phyloP scores from a whole-genome alignment of 306 rosid species.

The Fragaria nilgerrensis region DNA sequence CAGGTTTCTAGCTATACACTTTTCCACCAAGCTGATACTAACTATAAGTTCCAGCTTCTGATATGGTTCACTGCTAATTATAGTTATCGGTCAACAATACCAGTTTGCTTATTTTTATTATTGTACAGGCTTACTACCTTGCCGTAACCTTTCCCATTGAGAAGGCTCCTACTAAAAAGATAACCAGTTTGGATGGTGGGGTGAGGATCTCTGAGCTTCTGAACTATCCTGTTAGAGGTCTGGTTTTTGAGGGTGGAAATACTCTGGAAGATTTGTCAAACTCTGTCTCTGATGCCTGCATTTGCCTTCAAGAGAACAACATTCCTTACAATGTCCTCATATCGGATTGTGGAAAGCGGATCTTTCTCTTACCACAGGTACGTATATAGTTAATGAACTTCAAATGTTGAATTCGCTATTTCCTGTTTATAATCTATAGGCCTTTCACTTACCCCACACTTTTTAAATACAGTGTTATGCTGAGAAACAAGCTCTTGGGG shows the following conservation, averaged over 20 bases:
- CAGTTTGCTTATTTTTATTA: constrained; percentile 13
- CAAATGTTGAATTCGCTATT: background rate
- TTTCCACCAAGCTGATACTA: background rate
- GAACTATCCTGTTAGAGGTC: constrained; percentile 85
- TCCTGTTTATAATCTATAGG: background rate
- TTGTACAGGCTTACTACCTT: constrained; percentile 77
- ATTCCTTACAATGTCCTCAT: constrained; percentile 85
- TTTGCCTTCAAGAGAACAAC: constrained; percentile 78
- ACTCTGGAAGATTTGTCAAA: constrained; percentile 56
- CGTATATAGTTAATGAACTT: constrained; percentile 7
- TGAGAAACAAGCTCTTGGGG: constrained; percentile 97
- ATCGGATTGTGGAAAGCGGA: constrained; percentile 70
- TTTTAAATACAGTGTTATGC: constrained; percentile 70
- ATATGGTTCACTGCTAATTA: background rate
- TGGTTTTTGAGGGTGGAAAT: constrained; percentile 77
- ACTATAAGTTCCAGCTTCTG: constrained; percentile 5
- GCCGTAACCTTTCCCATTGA: constrained; percentile 85
- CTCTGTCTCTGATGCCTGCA: constrained; percentile 76
- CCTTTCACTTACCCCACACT: background rate
- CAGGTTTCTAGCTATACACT: constrained; percentile 49
- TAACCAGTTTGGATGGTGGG: constrained; percentile 42
- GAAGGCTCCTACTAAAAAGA: constrained; percentile 80
- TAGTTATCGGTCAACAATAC: constrained; percentile 2
- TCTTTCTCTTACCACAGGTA: constrained; percentile 94
- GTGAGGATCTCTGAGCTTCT: constrained; percentile 62